phyloP scores from a whole-genome alignment of 495 filamentous ascomycete species.

The Poronia punctata region DNA sequence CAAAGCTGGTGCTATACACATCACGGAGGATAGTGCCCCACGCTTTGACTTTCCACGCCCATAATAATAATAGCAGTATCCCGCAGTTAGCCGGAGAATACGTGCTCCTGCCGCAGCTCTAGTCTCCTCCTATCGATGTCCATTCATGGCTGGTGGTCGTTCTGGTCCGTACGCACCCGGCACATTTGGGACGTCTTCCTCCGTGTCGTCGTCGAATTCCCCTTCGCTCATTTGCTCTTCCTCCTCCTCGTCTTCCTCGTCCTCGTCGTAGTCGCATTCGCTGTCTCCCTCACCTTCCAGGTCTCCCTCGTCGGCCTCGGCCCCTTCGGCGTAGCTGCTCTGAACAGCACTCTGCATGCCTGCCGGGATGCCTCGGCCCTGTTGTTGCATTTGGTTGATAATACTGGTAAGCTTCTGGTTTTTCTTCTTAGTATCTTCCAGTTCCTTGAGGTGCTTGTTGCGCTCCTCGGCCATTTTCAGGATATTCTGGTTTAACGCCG shows the following conservation, averaged over 20 bases:
- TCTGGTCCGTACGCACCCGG: conserved; percentile 27
- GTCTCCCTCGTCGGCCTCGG: conserved; percentile 54
- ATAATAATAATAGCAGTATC: conserved; percentile 10
- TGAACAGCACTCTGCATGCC: conserved; percentile 51
- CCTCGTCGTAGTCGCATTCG: conserved; percentile 37
- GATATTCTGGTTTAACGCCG: conserved; percentile 89
- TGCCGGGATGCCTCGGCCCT: conserved; percentile 65
- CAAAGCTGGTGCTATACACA: conserved; percentile 2
- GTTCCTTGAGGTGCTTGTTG: conserved; percentile 69
- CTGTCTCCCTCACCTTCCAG: conserved; percentile 74
- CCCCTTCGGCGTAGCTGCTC: conserved; percentile 38
- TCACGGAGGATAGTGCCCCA: not conserved
- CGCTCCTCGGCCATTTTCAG: conserved; percentile 97
- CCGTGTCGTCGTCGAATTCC: conserved; percentile 31
- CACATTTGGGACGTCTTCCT: conserved; percentile 27
- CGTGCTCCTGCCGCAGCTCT: conserved; percentile 11
- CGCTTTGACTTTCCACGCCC: conserved; percentile 1
- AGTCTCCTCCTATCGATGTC: conserved; percentile 25
- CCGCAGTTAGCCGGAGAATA: conserved; percentile 5
- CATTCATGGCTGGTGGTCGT: conserved; percentile 30
- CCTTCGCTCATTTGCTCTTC: conserved; percentile 44
- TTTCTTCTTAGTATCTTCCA: conserved; percentile 77
- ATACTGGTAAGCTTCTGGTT: conserved; percentile 88
- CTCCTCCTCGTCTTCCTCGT: conserved; percentile 44
- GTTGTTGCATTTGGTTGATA: conserved; percentile 88